Percentiles rank a stretch among this genome's conserved stretches.
phyloP scores from a whole-genome alignment of 225 moss, liverwort and hornwort species.

The Straminergon stramineum region DNA sequence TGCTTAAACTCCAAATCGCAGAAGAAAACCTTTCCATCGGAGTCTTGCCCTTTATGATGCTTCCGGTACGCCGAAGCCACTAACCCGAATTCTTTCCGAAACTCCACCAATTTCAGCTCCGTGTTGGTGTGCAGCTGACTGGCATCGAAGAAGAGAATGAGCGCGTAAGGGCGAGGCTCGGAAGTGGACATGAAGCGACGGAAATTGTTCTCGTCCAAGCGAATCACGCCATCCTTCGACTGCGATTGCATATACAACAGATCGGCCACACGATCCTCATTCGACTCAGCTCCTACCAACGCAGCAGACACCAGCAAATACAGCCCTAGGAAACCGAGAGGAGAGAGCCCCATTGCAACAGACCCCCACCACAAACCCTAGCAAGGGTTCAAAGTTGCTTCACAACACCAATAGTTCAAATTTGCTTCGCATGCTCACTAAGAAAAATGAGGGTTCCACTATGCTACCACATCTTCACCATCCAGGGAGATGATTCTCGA shows the following conservation, averaged over 20 bases:
- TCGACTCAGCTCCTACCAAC: conserved; percentile 26
- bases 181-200: conserved; percentile 51
- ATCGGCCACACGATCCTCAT: conserved; percentile 69
- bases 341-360: not conserved
- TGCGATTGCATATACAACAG: conserved; percentile 53
- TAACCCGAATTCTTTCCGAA: conserved; percentile 66
- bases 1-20: conserved; percentile 85
- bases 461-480: not conserved
- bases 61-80: conserved; percentile 61
- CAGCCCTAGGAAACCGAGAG: not conserved
- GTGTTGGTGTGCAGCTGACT: conserved; percentile 62
- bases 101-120: conserved; percentile 75
- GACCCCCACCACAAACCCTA: not conserved
- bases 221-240: conserved; percentile 76
- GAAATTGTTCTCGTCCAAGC: conserved; percentile 65
- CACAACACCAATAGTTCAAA: not conserved
- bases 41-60: conserved; percentile 37
- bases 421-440: not conserved
- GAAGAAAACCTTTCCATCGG: conserved; percentile 64
- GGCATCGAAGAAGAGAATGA: conserved; percentile 90
- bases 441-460: not conserved
- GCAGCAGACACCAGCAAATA: conserved; percentile 5
- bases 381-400: not conserved
- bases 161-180: conserved; percentile 65
- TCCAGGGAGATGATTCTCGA: not conserved